These are phyloP conservation scores for Pythium brassicae DNA, from an alignment of 352 stramenopile species.

Conservation along the genomic window DNA sequence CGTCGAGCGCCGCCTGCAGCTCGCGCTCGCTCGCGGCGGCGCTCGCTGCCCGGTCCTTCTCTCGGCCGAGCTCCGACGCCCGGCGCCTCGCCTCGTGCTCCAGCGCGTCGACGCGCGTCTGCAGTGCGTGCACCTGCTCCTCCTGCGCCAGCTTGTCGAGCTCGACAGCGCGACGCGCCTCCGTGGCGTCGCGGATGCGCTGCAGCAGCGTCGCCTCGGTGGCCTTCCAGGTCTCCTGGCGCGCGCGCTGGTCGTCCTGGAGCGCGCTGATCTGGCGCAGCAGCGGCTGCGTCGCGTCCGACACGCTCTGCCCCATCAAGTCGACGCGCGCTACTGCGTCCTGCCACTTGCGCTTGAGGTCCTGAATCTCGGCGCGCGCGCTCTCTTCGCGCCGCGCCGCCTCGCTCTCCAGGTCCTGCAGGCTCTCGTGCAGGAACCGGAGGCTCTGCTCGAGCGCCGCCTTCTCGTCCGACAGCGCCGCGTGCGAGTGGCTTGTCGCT, in stretches of 20 bases:
- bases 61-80: conserved; percentile 25
- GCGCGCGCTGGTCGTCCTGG: conserved; percentile 56
- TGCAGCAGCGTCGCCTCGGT: conserved; percentile 38
- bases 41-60: conserved; percentile 28
- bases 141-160: conserved; percentile 38
- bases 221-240: conserved; percentile 53
- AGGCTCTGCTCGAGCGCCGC: conserved; percentile 58
- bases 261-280: conserved; percentile 66
- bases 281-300: conserved; percentile 71
- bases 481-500: conserved; percentile 41
- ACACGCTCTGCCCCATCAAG: conserved; percentile 57
- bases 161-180: conserved; percentile 29
- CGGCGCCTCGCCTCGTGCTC: conserved; percentile 27
- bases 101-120: conserved; percentile 24
- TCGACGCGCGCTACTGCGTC: conserved; percentile 67
- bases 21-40: conserved; percentile 32
- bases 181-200: conserved; percentile 33
- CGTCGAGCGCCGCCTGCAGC: conserved; percentile 30
- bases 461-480: conserved; percentile 44
- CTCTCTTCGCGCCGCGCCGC: conserved; percentile 53
- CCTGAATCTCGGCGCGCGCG: conserved; percentile 41
- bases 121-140: conserved; percentile 30
- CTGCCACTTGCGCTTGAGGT: conserved; percentile 79
- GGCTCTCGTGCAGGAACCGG: conserved; percentile 50
- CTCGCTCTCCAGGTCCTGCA: conserved; percentile 53